Evolutionary conservation across 163 green algal genomes (phyloP), one percentile per base, ranked within the genome.

Genomic region (Botryococcus braunii): DNA sequence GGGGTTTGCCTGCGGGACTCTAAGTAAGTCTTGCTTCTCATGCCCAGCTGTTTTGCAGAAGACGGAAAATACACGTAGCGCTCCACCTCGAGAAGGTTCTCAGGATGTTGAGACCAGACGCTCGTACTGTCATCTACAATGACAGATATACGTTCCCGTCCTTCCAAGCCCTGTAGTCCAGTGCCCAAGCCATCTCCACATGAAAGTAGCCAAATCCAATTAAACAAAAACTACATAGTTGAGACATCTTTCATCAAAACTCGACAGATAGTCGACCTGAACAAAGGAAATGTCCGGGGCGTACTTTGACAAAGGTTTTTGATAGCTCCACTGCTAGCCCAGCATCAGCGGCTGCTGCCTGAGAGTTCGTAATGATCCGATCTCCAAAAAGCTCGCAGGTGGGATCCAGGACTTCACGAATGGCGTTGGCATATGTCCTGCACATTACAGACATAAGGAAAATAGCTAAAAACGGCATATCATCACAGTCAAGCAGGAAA

Each of bases 331-430:
- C n/a, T n/a, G n/a, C n/a, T n/a, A n/a, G n/a, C n/a, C n/a, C n/a
- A n/a, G n/a, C n/a, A n/a, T n/a, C n/a, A n/a, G n/a, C n/a, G n/a
- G n/a, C n/a, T n/a, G n/a, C n/a, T n/a, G n/a, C n/a, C n/a, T n/a
- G n/a, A n/a, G n/a, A n/a, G n/a, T n/a, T n/a, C n/a, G n/a, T n/a
- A 41, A 92, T 82, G 40, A 92, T 73, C 4, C 84, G 76, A 3
- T 77, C 68, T 23, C 77, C 75, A 68, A 92, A 91, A 52, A 86
- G 77, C 38, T 71, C 52, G 17, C 73, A 74, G 23, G 60, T 57
- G 3, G 86, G 86, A 71, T 92, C 86, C 43, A 93, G 72, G 63
- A 93, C 66, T 52, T 82, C 74, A 5, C 71, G 70, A 57, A 93
- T 80, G 11, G 84, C 83, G 47, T 38, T 74, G 9, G 85, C 85